These are phyloP conservation scores for Apophysomyces elegans DNA, from an alignment of 371 early-diverging fungal species.

Conservation along the genomic window DNA sequence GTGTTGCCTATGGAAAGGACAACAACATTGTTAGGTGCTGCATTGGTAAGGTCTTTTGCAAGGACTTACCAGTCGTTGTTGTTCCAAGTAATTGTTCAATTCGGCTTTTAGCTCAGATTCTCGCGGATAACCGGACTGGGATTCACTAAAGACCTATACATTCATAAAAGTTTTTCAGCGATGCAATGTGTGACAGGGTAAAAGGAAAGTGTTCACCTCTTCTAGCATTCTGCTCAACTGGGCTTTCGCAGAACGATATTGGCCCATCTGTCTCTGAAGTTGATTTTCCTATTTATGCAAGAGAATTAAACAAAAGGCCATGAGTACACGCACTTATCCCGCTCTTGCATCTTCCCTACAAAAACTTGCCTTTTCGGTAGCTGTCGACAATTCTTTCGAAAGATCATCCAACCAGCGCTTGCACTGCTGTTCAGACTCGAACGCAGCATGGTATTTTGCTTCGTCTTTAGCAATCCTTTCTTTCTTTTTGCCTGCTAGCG, in stretches of 20 bases:
- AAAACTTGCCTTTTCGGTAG: conserved; percentile 16
- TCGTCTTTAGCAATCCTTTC: conserved; percentile 38
- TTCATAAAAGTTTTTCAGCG: neutral
- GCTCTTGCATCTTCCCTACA: neutral
- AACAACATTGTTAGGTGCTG: neutral
- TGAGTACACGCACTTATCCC: neutral
- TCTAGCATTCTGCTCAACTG: conserved; percentile 17
- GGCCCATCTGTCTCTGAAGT: conserved; percentile 21
- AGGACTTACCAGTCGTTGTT: conserved; percentile 27
- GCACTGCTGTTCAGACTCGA: conserved; percentile 45
- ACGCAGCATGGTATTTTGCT: conserved; percentile 45
- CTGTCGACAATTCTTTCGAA: conserved; percentile 11
- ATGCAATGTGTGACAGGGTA: neutral
- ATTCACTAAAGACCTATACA: conserved; percentile 33
- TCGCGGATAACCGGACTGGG: conserved; percentile 27
- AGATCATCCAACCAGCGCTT: conserved; percentile 35
- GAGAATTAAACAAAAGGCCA: too few relatives aligned
- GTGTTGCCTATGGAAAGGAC: conserved; percentile 29
- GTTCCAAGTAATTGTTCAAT: conserved; percentile 34
- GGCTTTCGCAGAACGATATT: conserved; percentile 1
- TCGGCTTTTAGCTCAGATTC: conserved; percentile 38
- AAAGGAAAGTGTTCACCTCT: conserved; percentile 15
- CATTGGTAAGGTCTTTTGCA: too few relatives aligned
- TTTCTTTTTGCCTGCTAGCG: conserved; percentile 46
- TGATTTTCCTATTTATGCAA: conserved; percentile 13